Evolutionary conservation across 768 basidiomycete genomes (phyloP).

Genomic region (Trametes punicea): DNA sequence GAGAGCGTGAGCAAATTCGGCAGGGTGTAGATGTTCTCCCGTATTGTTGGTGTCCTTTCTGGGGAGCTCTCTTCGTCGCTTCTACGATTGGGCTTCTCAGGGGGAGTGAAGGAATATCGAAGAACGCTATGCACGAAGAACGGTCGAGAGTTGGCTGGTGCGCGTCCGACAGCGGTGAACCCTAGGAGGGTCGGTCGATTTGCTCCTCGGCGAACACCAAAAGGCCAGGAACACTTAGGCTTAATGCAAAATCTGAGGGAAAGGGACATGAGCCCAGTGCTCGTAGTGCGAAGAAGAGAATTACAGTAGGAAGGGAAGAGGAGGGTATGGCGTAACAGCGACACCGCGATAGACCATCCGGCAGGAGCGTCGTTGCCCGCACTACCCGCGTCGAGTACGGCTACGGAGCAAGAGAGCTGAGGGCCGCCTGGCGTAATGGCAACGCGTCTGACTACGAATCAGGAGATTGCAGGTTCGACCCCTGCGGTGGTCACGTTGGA

Average conservation of each 20-base stretch:
- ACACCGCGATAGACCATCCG: background rate
- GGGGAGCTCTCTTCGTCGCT: background rate
- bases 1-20: conserved; percentile 89
- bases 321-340: too few relatives aligned
- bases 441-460: conserved; percentile 40
- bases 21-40: conserved; percentile 91
- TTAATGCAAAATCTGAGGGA: background rate
- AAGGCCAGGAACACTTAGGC: background rate
- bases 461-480: conserved; percentile 93
- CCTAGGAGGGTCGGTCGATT: too few relatives aligned
- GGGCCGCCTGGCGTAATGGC: conserved; percentile 22
- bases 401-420: background rate
- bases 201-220: background rate
- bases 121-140: background rate
- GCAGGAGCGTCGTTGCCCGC: too few relatives aligned
- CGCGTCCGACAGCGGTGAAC: background rate
- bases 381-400: too few relatives aligned
- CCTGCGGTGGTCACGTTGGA: conserved; percentile 77
- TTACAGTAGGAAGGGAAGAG: too few relatives aligned
- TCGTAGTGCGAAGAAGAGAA: background rate
- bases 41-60: conserved; percentile 1
- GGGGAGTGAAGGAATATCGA: background rate
- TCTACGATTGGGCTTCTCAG: background rate
- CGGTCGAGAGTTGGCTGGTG: background rate
- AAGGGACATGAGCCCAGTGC: background rate